A percentile compares a stretch with the other conserved stretches of the same genome.
Evolutionary conservation across 352 stramenopile species (phyloP).

Genomic region (Phytophthora idaei): DNA sequence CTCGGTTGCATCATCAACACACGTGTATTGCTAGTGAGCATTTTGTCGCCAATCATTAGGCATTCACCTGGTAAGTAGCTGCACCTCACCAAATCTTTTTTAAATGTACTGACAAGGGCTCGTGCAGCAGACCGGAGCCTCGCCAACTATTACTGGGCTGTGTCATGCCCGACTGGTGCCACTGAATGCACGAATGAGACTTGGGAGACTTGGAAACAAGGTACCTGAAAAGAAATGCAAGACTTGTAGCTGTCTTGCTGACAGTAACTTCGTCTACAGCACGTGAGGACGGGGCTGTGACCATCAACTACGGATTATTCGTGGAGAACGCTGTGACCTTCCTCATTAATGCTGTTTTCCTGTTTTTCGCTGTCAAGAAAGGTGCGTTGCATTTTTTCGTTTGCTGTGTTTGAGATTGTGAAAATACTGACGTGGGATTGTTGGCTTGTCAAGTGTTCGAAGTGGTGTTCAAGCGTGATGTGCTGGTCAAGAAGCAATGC

Average conservation of each 20-base stretch:
- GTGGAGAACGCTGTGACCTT: slow-evolving; percentile 65
- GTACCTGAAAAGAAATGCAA: neutral
- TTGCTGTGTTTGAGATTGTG: neutral
- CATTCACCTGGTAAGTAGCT: neutral
- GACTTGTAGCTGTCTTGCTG: neutral
- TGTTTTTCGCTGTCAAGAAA: slow-evolving; percentile 73
- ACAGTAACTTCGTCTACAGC: slow-evolving; percentile 31
- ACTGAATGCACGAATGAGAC: slow-evolving; percentile 23
- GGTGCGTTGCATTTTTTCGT: slow-evolving; percentile 24
- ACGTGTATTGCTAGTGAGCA: neutral
- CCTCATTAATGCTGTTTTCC: slow-evolving; percentile 65
- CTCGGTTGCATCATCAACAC: neutral
- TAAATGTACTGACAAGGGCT: neutral
- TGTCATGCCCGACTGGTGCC: slow-evolving; percentile 37
- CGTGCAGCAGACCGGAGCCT: slow-evolving; percentile 47
- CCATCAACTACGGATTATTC: slow-evolving; percentile 68
- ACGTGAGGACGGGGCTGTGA: slow-evolving; percentile 50
- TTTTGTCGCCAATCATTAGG: neutral
- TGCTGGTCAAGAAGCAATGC: slow-evolving; percentile 62
- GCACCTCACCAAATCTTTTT: neutral
- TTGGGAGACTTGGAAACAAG: slow-evolving; percentile 2
- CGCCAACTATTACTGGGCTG: slow-evolving; percentile 54
- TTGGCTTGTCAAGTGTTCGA: slow-evolving; percentile 44
- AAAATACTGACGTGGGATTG: neutral
- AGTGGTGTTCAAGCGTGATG: slow-evolving; percentile 57